Conservation (phyloP, 2,329 filamentous ascomycete species). For the Botryotinia convoluta region DNA sequence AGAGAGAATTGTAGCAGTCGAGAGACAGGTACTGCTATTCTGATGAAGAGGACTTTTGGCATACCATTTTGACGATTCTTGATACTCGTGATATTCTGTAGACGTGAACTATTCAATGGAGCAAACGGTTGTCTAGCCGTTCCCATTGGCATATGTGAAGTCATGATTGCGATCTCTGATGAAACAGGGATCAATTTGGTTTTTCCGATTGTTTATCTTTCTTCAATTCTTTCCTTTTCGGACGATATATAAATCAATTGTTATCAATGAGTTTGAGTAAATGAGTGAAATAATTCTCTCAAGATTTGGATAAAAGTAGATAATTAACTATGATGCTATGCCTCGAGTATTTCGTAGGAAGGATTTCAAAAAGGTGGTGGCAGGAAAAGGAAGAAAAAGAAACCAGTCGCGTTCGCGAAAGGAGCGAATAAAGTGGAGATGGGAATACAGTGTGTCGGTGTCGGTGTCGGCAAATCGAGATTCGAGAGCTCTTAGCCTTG, state of each 20-base stretch:
- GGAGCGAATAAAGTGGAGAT: constrained; percentile 6
- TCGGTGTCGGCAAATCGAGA: not conserved
- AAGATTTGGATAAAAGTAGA: not conserved
- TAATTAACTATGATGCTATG: not conserved
- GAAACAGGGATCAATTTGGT: not conserved
- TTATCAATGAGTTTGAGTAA: not conserved
- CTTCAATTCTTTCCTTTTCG: not conserved
- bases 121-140: constrained; percentile 66
- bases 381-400: constrained; percentile 7
- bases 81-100: constrained; percentile 68
- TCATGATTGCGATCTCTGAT: constrained; percentile 25
- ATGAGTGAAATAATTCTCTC: not conserved
- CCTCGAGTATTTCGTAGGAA: not conserved
- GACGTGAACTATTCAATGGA: constrained; percentile 64
- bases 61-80: constrained; percentile 77
- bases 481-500: not conserved
- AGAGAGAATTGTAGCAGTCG: not conserved
- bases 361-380: not conserved
- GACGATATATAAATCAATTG: not conserved
- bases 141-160: constrained; percentile 33
- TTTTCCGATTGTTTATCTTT: not conserved
- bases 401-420: constrained; percentile 8
- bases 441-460: not conserved
- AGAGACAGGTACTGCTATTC: not conserved
- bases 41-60: constrained; percentile 19